Percentiles rank a stretch among this genome's conserved stretches.
These are phyloP conservation scores for Candida sanyaensis DNA, from an alignment of 1,139 yeast species.

Conservation along the genomic window DNA sequence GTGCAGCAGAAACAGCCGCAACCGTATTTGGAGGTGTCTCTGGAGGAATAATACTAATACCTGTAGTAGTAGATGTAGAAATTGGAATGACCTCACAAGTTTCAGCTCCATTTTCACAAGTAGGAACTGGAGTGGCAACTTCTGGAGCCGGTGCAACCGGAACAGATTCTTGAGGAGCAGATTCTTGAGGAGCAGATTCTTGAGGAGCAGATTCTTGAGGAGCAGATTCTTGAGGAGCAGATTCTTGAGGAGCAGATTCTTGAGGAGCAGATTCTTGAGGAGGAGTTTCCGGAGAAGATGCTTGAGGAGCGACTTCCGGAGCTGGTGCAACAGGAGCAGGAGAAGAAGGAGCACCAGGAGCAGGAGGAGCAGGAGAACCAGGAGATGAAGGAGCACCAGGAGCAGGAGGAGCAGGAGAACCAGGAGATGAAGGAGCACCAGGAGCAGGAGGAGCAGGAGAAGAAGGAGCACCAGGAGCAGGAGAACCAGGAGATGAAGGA, in stretches of 20 bases:
- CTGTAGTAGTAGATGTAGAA: slow-evolving; percentile 3
- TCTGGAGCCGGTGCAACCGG: background rate
- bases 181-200: background rate
- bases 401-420: background rate
- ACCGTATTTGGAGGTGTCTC: slow-evolving; percentile 4
- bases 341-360: background rate
- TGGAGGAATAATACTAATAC: slow-evolving; percentile 3
- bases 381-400: background rate
- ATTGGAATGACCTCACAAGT: slow-evolving; percentile 2
- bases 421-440: too few relatives aligned
- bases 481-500: background rate
- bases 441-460: too few relatives aligned
- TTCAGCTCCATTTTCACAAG: background rate
- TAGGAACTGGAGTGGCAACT: background rate
- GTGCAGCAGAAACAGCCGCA: slow-evolving; percentile 1
- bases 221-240: background rate
- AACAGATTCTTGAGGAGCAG: background rate
- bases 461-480: background rate
- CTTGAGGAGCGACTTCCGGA: background rate
- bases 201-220: background rate
- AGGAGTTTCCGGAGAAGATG: background rate
- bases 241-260: background rate
- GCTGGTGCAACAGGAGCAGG: background rate
- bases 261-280: too few relatives aligned
- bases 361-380: background rate